These are phyloP conservation scores for Suillus paluster DNA, from an alignment of 768 basidiomycete species.

Conservation along the genomic window DNA sequence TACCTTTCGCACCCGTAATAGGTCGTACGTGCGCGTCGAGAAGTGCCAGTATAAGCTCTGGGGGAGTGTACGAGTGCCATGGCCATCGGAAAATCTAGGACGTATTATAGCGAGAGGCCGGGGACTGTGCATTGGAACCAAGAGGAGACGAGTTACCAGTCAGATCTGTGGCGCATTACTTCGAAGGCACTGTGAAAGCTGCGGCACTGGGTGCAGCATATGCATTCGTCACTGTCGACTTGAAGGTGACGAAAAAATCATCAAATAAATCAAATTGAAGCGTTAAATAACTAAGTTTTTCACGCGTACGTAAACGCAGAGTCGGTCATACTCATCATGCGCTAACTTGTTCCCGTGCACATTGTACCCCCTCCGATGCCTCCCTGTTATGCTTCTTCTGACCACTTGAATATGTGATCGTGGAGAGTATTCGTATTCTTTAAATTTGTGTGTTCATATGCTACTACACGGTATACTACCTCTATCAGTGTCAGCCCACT, in stretches of 20 bases:
- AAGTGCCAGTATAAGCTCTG: conserved; percentile 45
- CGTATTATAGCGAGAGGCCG: not conserved
- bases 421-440: conserved; percentile 42
- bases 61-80: conserved; percentile 30
- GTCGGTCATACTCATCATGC: too few relatives aligned
- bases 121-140: not conserved
- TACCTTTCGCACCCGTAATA: conserved; percentile 41
- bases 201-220: not conserved
- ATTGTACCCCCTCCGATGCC: too few relatives aligned
- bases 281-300: not conserved
- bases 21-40: conserved; percentile 37
- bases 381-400: not conserved
- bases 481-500: conserved; percentile 56
- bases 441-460: conserved; percentile 39
- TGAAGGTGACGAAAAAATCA: not conserved
- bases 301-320: not conserved
- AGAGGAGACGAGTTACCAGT: not conserved
- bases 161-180: not conserved
- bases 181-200: not conserved
- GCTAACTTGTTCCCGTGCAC: not conserved
- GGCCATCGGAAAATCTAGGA: not conserved
- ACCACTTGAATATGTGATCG: conserved; percentile 18
- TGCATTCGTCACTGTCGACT: not conserved
- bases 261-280: too few relatives aligned
- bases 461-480: conserved; percentile 47